These are phyloP conservation scores for Trichoderma polysporum DNA, from an alignment of 2,329 filamentous ascomycete species.

Conservation along the genomic window DNA sequence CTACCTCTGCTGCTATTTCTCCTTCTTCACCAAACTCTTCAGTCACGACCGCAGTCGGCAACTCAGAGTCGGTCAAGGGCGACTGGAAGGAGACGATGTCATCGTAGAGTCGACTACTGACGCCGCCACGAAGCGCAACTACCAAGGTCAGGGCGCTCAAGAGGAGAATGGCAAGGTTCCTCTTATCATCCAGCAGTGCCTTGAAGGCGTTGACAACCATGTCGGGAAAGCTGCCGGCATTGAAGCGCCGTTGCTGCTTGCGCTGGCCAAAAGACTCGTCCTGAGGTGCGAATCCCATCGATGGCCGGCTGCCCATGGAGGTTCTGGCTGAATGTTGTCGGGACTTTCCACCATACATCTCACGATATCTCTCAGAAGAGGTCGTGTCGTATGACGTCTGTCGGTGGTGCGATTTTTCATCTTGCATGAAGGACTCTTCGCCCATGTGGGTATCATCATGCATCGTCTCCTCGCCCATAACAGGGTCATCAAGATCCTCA, in stretches of 20 bases:
- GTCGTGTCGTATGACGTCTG: conserved; percentile 21
- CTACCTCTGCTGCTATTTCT: not conserved
- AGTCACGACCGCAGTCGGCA: conserved; percentile 17
- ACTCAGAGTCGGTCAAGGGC: conserved; percentile 28
- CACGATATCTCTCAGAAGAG: conserved; percentile 42
- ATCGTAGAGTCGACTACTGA: not conserved
- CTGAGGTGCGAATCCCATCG: conserved; percentile 6
- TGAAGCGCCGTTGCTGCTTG: conserved; percentile 35
- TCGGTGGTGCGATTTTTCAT: conserved; percentile 20
- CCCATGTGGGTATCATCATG: not conserved
- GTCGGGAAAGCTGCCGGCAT: conserved; percentile 49
- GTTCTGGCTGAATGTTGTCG: conserved; percentile 22
- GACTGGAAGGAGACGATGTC: conserved; percentile 30
- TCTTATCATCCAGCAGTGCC: conserved; percentile 57
- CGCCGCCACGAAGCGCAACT: conserved; percentile 43
- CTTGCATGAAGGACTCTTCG: conserved; percentile 18
- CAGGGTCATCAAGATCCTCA: not conserved
- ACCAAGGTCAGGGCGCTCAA: conserved; percentile 55
- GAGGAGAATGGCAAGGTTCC: conserved; percentile 57
- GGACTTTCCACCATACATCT: conserved; percentile 51
- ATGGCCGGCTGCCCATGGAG: not conserved
- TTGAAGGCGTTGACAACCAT: conserved; percentile 54
- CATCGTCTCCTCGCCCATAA: not conserved
- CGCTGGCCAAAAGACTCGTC: conserved; percentile 30
- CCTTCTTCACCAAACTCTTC: not conserved